These are phyloP conservation scores for Ananas comosus DNA, from an alignment of 176 grass and related monocot species.

Conservation along the genomic window DNA sequence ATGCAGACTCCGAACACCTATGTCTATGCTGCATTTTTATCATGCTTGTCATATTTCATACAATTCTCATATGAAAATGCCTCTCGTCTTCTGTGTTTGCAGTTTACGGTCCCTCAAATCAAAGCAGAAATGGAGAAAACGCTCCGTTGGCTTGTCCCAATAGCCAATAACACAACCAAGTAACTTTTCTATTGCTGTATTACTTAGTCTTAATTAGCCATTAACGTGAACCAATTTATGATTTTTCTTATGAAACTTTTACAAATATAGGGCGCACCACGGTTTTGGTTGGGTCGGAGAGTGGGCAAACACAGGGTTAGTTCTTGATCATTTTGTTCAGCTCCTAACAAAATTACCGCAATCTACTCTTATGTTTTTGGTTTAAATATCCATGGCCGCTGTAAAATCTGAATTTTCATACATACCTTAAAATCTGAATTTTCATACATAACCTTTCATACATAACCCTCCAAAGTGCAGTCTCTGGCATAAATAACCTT, in stretches of 20 bases:
- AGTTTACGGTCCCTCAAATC: slow-evolving; percentile 65
- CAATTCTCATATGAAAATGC: slow-evolving; percentile 10
- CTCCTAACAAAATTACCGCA: neutral
- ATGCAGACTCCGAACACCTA: slow-evolving; percentile 10
- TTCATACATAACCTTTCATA: too few species aligned
- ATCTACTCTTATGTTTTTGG: neutral
- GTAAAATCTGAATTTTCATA: neutral
- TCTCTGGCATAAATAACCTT: too few species aligned
- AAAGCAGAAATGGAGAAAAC: slow-evolving; percentile 97
- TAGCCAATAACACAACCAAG: slow-evolving; percentile 84
- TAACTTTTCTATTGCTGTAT: slow-evolving; percentile 32
- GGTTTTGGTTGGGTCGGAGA: slow-evolving; percentile 90
- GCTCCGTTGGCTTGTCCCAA: slow-evolving; percentile 72
- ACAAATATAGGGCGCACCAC: slow-evolving; percentile 66
- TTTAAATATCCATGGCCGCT: too few species aligned
- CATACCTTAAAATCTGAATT: neutral
- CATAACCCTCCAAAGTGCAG: neutral
- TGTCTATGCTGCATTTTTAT: neutral
- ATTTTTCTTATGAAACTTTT: slow-evolving; percentile 1
- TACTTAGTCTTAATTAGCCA: neutral
- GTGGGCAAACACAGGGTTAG: slow-evolving; percentile 88
- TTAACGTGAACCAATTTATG: neutral
- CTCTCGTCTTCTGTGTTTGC: slow-evolving; percentile 38
- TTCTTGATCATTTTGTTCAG: neutral
- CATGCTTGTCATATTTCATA: slow-evolving; percentile 8